phyloP scores from a whole-genome alignment of 192 early-diverging fungal species.

The Irineochytrium annulatum region DNA sequence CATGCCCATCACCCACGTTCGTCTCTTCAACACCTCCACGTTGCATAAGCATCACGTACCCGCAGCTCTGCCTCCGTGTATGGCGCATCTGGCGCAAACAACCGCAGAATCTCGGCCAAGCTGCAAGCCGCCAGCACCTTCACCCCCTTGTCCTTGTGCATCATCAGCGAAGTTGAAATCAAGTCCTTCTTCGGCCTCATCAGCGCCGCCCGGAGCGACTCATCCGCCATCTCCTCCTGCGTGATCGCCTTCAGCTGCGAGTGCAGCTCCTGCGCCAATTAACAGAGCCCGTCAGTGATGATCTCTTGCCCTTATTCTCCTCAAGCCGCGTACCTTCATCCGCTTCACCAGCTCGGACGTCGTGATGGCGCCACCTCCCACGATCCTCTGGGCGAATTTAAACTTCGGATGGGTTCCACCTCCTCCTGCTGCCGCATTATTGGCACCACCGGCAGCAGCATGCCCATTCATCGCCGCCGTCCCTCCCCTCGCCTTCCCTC shows the following conservation, averaged over 20 bases:
- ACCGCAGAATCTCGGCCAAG: conserved; percentile 83
- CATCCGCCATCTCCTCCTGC: conserved; percentile 73
- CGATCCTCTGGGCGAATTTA: no score
- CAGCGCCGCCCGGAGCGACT: conserved; percentile 59
- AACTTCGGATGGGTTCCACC: no score
- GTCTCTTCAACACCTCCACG: not conserved
- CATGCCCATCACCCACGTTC: not conserved
- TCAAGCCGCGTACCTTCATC: conserved; percentile 40
- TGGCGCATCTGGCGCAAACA: conserved; percentile 92
- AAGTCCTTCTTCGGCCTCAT: conserved; percentile 63
- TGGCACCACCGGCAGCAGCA: no score
- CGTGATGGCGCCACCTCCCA: no score
- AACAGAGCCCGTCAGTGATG: not conserved
- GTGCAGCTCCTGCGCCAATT: conserved; percentile 61
- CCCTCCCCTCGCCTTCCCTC: no score
- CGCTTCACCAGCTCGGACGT: conserved; percentile 46
- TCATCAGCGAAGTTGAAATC: conserved; percentile 57
- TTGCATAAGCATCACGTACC: conserved; percentile 34
- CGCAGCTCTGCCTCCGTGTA: conserved; percentile 73
- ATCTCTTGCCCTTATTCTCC: not conserved
- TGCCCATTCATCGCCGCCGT: no score
- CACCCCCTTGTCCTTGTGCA: conserved; percentile 80
- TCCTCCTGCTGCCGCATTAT: no score
- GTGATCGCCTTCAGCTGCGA: conserved; percentile 65
- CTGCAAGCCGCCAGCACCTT: conserved; percentile 71